Evolutionary conservation across 768 basidiomycete species (phyloP).

Genomic region (Phanerochaete sordida): DNA sequence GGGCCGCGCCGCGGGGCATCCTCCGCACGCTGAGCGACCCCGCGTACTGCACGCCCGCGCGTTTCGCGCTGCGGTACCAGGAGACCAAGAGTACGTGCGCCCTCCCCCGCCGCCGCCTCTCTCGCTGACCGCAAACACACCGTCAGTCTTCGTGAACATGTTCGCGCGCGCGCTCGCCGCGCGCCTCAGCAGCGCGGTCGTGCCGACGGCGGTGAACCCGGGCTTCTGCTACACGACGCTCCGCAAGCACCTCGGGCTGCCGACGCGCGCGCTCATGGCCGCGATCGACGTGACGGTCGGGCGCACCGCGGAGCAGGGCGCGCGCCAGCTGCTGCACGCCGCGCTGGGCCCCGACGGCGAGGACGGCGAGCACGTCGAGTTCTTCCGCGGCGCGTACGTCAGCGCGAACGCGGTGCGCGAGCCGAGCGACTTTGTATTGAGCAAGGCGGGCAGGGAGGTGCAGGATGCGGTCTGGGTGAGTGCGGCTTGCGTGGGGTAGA

Average conservation of each 20-base stretch:
- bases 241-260: constrained; percentile 14
- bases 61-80: constrained; percentile 1
- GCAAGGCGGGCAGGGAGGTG: constrained; percentile 24
- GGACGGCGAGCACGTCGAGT: too few relatives aligned
- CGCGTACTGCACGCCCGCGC: constrained; percentile 23
- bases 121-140: constrained; percentile 19
- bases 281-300: constrained; percentile 24
- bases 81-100: not conserved
- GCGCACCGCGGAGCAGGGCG: constrained; percentile 33
- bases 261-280: not conserved
- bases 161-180: constrained; percentile 33
- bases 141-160: constrained; percentile 30
- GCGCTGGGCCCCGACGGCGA: constrained; percentile 22
- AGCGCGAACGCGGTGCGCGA: constrained; percentile 13
- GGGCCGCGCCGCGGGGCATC: constrained; percentile 14
- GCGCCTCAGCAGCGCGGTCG: constrained; percentile 28
- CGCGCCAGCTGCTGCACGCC: constrained; percentile 31
- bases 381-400: constrained; percentile 23
- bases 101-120: not conserved
- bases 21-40: constrained; percentile 25
- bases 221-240: constrained; percentile 34
- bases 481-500: not conserved
- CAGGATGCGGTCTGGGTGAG: constrained; percentile 34
- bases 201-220: constrained; percentile 30
- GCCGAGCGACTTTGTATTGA: constrained; percentile 31